Evolutionary conservation across 2,329 filamentous ascomycete species (phyloP).

Genomic region (Aureobasidium zeae): DNA sequence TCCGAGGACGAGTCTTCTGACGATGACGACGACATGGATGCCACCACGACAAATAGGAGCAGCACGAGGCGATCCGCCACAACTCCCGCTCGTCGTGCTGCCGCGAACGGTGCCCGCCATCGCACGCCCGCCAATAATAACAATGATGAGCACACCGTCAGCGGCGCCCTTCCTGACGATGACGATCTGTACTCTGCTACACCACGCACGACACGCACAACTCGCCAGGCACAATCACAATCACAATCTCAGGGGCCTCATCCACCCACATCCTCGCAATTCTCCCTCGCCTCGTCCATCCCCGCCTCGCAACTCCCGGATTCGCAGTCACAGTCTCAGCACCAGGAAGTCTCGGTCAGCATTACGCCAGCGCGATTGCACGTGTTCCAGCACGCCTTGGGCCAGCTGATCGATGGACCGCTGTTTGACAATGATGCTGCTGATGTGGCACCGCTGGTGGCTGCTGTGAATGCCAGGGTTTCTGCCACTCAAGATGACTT

Average conservation of each 20-base stretch:
- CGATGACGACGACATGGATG: constrained; percentile 52
- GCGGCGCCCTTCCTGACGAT: constrained; percentile 36
- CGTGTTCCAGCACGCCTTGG: constrained; percentile 70
- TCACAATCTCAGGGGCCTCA: constrained; percentile 24
- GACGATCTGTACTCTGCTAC: constrained; percentile 47
- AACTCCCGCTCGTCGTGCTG: constrained; percentile 17
- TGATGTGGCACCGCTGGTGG: constrained; percentile 62
- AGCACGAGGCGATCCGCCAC: constrained; percentile 20
- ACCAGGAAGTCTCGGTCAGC: constrained; percentile 32
- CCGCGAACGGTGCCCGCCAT: not conserved
- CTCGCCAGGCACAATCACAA: constrained; percentile 23
- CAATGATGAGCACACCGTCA: constrained; percentile 21
- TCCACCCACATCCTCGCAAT: constrained; percentile 43
- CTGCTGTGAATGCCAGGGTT: constrained; percentile 67
- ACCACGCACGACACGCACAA: constrained; percentile 38
- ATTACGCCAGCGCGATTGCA: constrained; percentile 57
- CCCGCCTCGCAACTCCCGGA: constrained; percentile 62
- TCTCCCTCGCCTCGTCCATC: constrained; percentile 70
- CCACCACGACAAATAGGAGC: constrained; percentile 34
- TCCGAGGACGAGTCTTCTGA: constrained; percentile 47
- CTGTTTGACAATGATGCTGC: constrained; percentile 86
- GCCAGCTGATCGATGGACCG: constrained; percentile 68
- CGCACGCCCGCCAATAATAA: constrained; percentile 16
- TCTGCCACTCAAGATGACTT: constrained; percentile 53
- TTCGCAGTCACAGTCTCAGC: constrained; percentile 36